Conservation (phyloP, 148 eudicot genomes). For the Cornus kousa region DNA sequence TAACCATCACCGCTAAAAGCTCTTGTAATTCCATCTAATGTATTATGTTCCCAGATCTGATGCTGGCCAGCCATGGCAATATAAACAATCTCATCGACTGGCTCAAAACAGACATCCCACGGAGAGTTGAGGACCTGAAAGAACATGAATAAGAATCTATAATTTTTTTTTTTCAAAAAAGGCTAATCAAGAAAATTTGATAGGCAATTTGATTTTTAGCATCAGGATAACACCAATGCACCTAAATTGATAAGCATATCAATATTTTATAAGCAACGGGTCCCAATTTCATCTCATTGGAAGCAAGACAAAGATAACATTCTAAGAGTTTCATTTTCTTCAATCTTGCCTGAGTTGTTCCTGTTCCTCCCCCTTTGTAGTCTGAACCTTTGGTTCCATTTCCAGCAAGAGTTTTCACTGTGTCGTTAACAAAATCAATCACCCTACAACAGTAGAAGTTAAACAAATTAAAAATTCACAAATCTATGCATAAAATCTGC, state of each 20-base stretch:
- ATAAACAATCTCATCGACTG: slow-evolving; percentile 64
- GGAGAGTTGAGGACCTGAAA: slow-evolving; percentile 97
- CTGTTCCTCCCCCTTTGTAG: slow-evolving; percentile 80
- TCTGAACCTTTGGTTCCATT: slow-evolving; percentile 96
- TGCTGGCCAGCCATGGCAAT: slow-evolving; percentile 99
- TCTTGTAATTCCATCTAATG: slow-evolving; percentile 54
- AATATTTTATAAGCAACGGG: neutral
- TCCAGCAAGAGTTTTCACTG: slow-evolving; percentile 88
- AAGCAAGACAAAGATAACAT: neutral
- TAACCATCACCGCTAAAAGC: slow-evolving; percentile 95
- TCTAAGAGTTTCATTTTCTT: slow-evolving; percentile 2
- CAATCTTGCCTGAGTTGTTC: slow-evolving; percentile 74
- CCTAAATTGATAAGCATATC: neutral
- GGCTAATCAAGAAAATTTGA: neutral
- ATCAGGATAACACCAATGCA: neutral
- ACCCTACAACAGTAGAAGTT: slow-evolving; percentile 50
- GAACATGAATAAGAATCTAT: neutral
- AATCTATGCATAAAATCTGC: neutral
- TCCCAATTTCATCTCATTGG: neutral
- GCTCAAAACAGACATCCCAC: slow-evolving; percentile 93
- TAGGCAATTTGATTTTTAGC: slow-evolving; percentile 1
- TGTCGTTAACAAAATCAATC: slow-evolving; percentile 87
- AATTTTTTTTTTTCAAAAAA: neutral
- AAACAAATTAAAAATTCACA: slow-evolving; percentile 1
- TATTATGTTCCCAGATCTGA: slow-evolving; percentile 88